These are phyloP conservation scores for Paratinospora sagittata DNA, from an alignment of 164 flowering plant genomes.

Conservation along the genomic window DNA sequence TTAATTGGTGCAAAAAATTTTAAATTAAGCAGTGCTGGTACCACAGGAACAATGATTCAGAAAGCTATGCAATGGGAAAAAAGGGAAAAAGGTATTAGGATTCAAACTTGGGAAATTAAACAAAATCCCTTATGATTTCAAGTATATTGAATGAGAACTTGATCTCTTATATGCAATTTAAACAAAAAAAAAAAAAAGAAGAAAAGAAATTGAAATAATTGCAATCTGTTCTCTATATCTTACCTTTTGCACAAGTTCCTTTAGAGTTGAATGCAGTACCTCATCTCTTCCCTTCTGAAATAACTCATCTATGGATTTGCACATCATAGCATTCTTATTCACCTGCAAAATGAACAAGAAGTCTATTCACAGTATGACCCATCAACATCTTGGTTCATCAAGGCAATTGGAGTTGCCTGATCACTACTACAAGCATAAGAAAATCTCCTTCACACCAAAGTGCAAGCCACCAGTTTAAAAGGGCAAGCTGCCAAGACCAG, in stretches of 20 bases:
- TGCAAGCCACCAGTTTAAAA: no score
- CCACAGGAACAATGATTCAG: no score
- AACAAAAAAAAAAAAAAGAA: background rate
- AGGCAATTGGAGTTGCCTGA: no score
- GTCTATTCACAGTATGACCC: background rate
- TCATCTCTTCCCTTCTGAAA: slow-evolving; percentile 55
- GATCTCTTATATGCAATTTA: background rate
- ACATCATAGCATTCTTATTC: slow-evolving; percentile 63
- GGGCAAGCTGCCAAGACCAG: no score
- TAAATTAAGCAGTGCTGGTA: no score
- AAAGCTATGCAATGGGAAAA: no score
- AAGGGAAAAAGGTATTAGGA: no score
- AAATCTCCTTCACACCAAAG: background rate
- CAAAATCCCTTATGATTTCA: no score
- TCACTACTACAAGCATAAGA: background rate
- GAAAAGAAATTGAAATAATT: background rate
- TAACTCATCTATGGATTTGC: slow-evolving; percentile 70
- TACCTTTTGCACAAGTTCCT: slow-evolving; percentile 60
- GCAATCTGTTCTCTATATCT: slow-evolving; percentile 8
- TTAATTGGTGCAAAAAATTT: no score
- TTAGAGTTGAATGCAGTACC: slow-evolving; percentile 40
- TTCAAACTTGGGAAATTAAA: no score
- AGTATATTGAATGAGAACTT: background rate
- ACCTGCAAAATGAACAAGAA: slow-evolving; percentile 42
- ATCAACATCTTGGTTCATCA: no score